Evolutionary conservation across 192 early-diverging fungal genomes (phyloP), one percentile per base, ranked within the genome.

Genomic region (Phlyctochytrium planicorne): DNA sequence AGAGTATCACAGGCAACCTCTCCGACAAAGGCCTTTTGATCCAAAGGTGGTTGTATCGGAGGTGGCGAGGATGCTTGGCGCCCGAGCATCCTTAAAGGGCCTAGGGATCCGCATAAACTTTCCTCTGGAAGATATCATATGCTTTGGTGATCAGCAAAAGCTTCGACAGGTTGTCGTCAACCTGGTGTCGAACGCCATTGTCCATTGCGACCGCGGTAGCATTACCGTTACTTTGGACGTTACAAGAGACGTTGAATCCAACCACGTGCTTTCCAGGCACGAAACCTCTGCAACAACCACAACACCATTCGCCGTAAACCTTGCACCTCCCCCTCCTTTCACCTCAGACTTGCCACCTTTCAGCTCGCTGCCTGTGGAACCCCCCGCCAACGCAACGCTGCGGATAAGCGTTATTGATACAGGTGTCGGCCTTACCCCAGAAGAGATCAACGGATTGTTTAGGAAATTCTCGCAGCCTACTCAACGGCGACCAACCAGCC

Each of bases 341-440:
- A 47, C 20, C 10, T 47, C 40, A n/a, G n/a, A n/a, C n/a, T 47
- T 47, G 40, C 10, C 10, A 20, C 20, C 40, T 6, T 6, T 20
- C 40, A 47, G 6, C 10, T 47, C 40, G 40, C 20, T 20, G 40
- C 40, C 40, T 6, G 6, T 20, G 40, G 40, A 47, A 20, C 6
- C 6, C 10, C 40, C 40, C 10, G 40, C 40, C 40, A 47, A 47
- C 40, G 40, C 40, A 20, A 47, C 40, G 40, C 40, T 57, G 55
- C 16, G 55, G 33, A 30, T 76, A n/a, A 40, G 52, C 25, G 62
- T 76, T 16, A 24, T 16, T 1, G 75, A 76, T 47, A 72, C 47
- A 0, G 75, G 75, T 20, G 36, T 71, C 20, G 75, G 75, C 31
- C 67, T 76, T 65, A 67, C 75, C 3, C 52, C 30, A 0, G 69